Conservation (phyloP, 805 yeast species). For the Kuraishia hungarica region DNA sequence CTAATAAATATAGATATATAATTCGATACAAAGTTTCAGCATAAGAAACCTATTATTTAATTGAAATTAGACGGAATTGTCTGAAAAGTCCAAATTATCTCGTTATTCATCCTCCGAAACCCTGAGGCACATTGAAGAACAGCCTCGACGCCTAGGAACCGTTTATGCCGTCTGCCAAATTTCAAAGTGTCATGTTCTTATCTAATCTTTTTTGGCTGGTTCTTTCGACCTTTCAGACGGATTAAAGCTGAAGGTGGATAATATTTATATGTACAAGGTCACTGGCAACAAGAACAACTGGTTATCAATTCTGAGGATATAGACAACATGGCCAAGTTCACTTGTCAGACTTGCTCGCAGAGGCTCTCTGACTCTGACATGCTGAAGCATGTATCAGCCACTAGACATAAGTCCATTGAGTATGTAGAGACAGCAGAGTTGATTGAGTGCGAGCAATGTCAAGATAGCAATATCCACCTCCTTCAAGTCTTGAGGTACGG, state of each 20-base stretch:
- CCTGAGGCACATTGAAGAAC: too few relatives aligned
- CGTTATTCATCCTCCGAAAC: too few relatives aligned
- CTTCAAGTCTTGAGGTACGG: slow-evolving; percentile 43
- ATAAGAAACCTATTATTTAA: too few relatives aligned
- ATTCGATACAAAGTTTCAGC: too few relatives aligned
- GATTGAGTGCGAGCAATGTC: slow-evolving; percentile 49
- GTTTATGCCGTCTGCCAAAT: not conserved
- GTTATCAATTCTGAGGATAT: not conserved
- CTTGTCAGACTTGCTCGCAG: not conserved
- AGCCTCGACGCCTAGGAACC: too few relatives aligned
- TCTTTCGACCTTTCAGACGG: not conserved
- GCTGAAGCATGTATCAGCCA: slow-evolving; percentile 41
- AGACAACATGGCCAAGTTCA: not conserved
- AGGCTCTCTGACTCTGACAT: slow-evolving; percentile 8
- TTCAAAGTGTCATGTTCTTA: not conserved
- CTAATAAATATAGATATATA: too few relatives aligned
- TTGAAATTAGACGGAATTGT: too few relatives aligned
- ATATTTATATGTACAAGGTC: too few relatives aligned
- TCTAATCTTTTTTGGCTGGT: not conserved
- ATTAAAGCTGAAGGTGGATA: too few relatives aligned
- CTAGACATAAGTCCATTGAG: slow-evolving; percentile 43
- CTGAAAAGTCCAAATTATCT: too few relatives aligned
- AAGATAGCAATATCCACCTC: slow-evolving; percentile 43
- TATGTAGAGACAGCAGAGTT: slow-evolving; percentile 28
- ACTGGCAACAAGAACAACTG: too few relatives aligned